Conservation (phyloP, 2,329 filamentous ascomycete genomes). For the Pseudocercospora crystallina region DNA sequence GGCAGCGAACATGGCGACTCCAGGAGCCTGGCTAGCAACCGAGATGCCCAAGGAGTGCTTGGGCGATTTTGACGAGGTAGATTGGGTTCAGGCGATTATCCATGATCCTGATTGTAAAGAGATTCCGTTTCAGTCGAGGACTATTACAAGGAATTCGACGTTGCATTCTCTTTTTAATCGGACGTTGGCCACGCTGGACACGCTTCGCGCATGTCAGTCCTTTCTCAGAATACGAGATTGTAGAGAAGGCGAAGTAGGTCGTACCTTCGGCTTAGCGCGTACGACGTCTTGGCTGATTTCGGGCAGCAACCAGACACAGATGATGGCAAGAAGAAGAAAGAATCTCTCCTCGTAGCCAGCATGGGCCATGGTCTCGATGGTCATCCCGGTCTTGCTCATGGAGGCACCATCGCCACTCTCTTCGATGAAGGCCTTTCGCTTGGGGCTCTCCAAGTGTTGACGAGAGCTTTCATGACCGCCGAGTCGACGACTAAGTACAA, state of each 20-base stretch:
- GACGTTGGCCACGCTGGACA: slow-evolving; percentile 12
- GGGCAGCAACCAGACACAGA: not conserved
- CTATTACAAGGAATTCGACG: slow-evolving; percentile 13
- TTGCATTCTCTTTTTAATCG: slow-evolving; percentile 10
- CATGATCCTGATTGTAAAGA: slow-evolving; percentile 8
- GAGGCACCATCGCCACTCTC: slow-evolving; percentile 12
- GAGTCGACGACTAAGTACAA: slow-evolving; percentile 14
- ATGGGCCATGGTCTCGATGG: slow-evolving; percentile 13
- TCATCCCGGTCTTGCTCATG: slow-evolving; percentile 11
- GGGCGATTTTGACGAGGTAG: slow-evolving; percentile 8
- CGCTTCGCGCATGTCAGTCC: slow-evolving; percentile 13
- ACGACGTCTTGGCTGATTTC: not conserved
- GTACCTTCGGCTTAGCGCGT: too few relatives aligned
- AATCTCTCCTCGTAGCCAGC: slow-evolving; percentile 10
- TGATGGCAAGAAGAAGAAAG: slow-evolving; percentile 10
- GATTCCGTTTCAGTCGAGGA: slow-evolving; percentile 9
- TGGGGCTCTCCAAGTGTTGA: slow-evolving; percentile 7
- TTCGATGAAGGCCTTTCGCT: slow-evolving; percentile 14
- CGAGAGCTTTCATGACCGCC: slow-evolving; percentile 8
- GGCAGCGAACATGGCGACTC: not conserved
- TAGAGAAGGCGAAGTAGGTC: not conserved
- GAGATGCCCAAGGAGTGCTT: slow-evolving; percentile 16
- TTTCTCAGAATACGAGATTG: not conserved
- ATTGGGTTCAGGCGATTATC: slow-evolving; percentile 10
- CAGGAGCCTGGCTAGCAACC: slow-evolving; percentile 10